Base-by-base conservation (phyloP, 352 stramenopile species). In the Pythium apleroticum region DNA sequence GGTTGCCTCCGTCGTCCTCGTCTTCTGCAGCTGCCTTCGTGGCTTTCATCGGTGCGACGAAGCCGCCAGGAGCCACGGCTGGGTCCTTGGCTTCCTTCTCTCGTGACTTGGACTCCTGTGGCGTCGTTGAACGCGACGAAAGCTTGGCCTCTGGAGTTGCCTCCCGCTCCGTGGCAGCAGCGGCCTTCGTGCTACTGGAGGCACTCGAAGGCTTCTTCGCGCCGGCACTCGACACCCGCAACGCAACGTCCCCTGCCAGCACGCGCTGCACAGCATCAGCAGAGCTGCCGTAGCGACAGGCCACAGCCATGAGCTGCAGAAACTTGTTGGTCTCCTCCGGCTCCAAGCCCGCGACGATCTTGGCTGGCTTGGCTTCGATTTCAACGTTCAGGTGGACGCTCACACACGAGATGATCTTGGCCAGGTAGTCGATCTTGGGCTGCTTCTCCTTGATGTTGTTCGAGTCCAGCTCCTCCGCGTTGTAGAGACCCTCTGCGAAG, bases 241-340 rank as follows among this genome's bases (percentile, higher is more conserved):
- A 25, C 2, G 72, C 73, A 0, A 71, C 87, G 33, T 90, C 82
- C 2, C 84, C 75, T 1, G 78, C 67, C 15, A 94, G 66, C 7
- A 95, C 85, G n/a, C 81, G 81, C 63, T 85, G 75, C 14, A 96
- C 87, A 1, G 86, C 78, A 17, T 86, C 84, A 1, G 63, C 68
- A 1, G 86, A 94, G 61, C 80, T 88, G 4, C 66, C 87, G 12
- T 71, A 68, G 56, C 76, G 77, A 63, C 81, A 93, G 2, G 93
- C 84, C 24, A 98, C 69, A 15, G 75, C 80, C 48, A 98, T 67
- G 6, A 98, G 62, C 72, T 98, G 95, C 25, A 98, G 68, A 37
- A 98, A 91, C 62, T 91, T 92, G 75, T 97, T 97, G 20, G 96
- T 99, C 52, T 93, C 92, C 52, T 98, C 94, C 2, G 94, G 72